These are phyloP conservation scores for Pholiota conissans DNA, from an alignment of 768 basidiomycete species.

Conservation along the genomic window DNA sequence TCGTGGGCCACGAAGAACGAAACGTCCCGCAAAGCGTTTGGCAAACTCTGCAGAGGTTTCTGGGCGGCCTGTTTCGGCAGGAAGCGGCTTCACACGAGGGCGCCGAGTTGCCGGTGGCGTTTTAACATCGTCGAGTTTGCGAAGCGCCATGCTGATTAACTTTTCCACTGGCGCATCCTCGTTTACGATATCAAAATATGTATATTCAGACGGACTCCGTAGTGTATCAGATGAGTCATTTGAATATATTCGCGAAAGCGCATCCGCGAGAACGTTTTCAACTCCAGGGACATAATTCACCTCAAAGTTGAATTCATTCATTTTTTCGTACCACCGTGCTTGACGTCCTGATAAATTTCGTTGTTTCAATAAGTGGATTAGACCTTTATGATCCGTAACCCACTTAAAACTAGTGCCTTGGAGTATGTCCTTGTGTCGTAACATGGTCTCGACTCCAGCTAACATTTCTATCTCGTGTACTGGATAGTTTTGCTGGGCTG, in stretches of 20 bases:
- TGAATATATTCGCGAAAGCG: slow-evolving; percentile 24
- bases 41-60: slow-evolving; percentile 22
- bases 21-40: slow-evolving; percentile 15
- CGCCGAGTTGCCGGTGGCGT: not conserved
- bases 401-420: slow-evolving; percentile 28
- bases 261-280: slow-evolving; percentile 33
- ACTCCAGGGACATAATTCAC: slow-evolving; percentile 21
- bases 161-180: not conserved
- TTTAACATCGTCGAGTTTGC: slow-evolving; percentile 7
- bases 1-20: slow-evolving; percentile 27
- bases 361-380: slow-evolving; percentile 30
- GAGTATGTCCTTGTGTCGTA: slow-evolving; percentile 26
- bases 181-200: slow-evolving; percentile 19
- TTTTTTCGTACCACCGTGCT: slow-evolving; percentile 35
- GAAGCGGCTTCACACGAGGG: not conserved
- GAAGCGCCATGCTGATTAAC: slow-evolving; percentile 2
- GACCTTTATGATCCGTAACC: slow-evolving; percentile 28
- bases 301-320: slow-evolving; percentile 20
- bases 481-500: slow-evolving; percentile 38
- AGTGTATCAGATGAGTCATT: slow-evolving; percentile 19
- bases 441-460: slow-evolving; percentile 33
- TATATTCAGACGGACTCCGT: slow-evolving; percentile 15
- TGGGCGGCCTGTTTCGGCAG: slow-evolving; percentile 14
- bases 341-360: slow-evolving; percentile 32
- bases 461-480: slow-evolving; percentile 40